phyloP scores from a whole-genome alignment of 352 stramenopile genomes.

The Globisporangium parvum region DNA sequence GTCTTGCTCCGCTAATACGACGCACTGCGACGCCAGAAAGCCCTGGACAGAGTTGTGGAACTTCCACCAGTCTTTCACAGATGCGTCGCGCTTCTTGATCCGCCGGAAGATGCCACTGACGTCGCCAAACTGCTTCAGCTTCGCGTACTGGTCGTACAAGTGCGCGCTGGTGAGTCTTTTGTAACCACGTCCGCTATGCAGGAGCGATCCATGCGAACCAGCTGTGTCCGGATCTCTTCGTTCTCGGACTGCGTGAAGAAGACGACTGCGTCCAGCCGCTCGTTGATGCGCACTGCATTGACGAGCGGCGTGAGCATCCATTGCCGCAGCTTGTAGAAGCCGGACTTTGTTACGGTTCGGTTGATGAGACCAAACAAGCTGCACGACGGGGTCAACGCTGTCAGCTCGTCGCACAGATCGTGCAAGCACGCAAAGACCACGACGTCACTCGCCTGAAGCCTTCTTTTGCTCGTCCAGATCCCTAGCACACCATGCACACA shows the following conservation, averaged over 20 bases:
- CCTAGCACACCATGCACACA: conserved; percentile 20
- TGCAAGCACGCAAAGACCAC: background rate
- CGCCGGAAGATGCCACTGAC: conserved; percentile 51
- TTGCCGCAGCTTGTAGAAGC: conserved; percentile 44
- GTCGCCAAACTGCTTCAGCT: conserved; percentile 64
- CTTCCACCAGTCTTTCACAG: conserved; percentile 59
- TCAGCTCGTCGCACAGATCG: background rate
- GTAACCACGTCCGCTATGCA: conserved; percentile 4
- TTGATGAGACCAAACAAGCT: conserved; percentile 81
- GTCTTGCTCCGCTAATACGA: background rate
- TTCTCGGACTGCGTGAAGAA: conserved; percentile 51
- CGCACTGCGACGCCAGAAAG: conserved; percentile 60
- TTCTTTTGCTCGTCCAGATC: conserved; percentile 72
- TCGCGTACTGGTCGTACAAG: conserved; percentile 28
- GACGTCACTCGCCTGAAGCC: conserved; percentile 55
- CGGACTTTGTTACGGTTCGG: conserved; percentile 67
- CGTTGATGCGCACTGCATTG: conserved; percentile 32
- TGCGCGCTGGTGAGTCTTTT: background rate
- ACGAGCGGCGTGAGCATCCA: conserved; percentile 81
- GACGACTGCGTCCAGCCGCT: conserved; percentile 46
- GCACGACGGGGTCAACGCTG: background rate
- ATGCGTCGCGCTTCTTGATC: conserved; percentile 59
- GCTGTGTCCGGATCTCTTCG: conserved; percentile 46
- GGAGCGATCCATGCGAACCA: conserved; percentile 24
- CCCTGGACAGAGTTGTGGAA: conserved; percentile 50